Evolutionary conservation across 768 basidiomycete species (phyloP).

Genomic region (Termitomyces sp.): DNA sequence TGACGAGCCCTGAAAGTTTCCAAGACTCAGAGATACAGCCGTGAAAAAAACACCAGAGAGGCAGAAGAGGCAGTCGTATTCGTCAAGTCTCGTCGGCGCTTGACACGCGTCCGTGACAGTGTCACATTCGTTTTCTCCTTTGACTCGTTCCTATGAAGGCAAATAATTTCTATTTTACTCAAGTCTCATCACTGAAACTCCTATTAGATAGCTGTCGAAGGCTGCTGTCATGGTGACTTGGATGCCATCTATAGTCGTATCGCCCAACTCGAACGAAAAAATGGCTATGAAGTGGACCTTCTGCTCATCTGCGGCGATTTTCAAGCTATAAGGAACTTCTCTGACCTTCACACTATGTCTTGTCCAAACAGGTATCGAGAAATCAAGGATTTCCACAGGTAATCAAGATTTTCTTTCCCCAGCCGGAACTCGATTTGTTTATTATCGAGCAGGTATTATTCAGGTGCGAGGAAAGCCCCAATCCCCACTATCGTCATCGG

Average conservation of each 20-base stretch:
- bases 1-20: too few relatives aligned
- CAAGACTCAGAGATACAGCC: too few relatives aligned
- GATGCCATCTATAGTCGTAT: slow-evolving; percentile 82
- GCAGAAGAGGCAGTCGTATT: too few relatives aligned
- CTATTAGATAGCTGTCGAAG: slow-evolving; percentile 79
- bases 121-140: neutral
- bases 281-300: slow-evolving; percentile 72
- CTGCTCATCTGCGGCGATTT: slow-evolving; percentile 98
- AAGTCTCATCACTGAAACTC: neutral
- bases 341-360: slow-evolving; percentile 87
- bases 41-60: too few relatives aligned
- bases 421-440: neutral
- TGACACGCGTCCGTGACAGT: too few relatives aligned
- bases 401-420: slow-evolving; percentile 13
- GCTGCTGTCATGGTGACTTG: slow-evolving; percentile 92
- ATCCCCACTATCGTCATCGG: slow-evolving; percentile 91
- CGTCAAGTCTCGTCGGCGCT: too few relatives aligned
- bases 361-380: slow-evolving; percentile 85
- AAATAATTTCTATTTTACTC: neutral
- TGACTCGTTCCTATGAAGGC: neutral
- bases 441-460: slow-evolving; percentile 67
- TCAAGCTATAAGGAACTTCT: slow-evolving; percentile 81
- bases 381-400: slow-evolving; percentile 84
- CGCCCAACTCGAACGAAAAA: slow-evolving; percentile 51
- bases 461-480: slow-evolving; percentile 74